Percentiles rank a stretch among this genome's conserved stretches.
These are phyloP conservation scores for Barbarea vulgaris DNA, from an alignment of 345 rosid species.

Conservation along the genomic window DNA sequence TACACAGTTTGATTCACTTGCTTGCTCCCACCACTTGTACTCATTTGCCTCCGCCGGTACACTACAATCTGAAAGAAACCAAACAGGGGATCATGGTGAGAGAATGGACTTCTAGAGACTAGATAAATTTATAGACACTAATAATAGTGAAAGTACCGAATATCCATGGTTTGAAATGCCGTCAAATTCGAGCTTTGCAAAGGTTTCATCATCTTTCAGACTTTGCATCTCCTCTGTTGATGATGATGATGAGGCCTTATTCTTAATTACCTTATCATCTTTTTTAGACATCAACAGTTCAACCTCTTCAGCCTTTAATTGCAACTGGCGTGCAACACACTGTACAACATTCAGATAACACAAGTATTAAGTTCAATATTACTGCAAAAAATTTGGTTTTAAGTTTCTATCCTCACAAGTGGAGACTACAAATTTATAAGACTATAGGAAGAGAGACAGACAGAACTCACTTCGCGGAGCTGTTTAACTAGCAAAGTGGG, in stretches of 20 bases:
- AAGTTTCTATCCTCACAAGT: conserved; percentile 14
- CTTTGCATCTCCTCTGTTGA: conserved; percentile 45
- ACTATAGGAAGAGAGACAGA: conserved; percentile 36
- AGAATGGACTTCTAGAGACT: not conserved
- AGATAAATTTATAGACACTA: not conserved
- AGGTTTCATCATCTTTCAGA: conserved; percentile 58
- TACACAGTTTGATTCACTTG: conserved; percentile 4
- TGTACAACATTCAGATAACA: conserved; percentile 36
- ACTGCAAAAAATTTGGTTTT: not conserved
- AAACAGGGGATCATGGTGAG: not conserved
- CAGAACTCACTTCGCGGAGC: conserved; percentile 69
- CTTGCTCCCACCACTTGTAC: conserved; percentile 17
- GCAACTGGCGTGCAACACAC: conserved; percentile 67
- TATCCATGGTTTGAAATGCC: conserved; percentile 16
- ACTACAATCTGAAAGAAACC: conserved; percentile 25
- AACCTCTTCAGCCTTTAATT: conserved; percentile 64
- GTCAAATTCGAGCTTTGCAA: conserved; percentile 12
- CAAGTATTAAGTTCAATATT: conserved; percentile 8
- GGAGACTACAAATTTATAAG: conserved; percentile 21
- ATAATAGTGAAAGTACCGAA: conserved; percentile 12
- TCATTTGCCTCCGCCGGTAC: conserved; percentile 17
- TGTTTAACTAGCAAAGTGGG: conserved; percentile 67
- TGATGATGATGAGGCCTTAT: conserved; percentile 26
- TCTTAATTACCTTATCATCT: conserved; percentile 16
- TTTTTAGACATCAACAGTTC: conserved; percentile 54